Conservation (phyloP, 495 filamentous ascomycete genomes). For the Talaromyces nanjingensis region DNA sequence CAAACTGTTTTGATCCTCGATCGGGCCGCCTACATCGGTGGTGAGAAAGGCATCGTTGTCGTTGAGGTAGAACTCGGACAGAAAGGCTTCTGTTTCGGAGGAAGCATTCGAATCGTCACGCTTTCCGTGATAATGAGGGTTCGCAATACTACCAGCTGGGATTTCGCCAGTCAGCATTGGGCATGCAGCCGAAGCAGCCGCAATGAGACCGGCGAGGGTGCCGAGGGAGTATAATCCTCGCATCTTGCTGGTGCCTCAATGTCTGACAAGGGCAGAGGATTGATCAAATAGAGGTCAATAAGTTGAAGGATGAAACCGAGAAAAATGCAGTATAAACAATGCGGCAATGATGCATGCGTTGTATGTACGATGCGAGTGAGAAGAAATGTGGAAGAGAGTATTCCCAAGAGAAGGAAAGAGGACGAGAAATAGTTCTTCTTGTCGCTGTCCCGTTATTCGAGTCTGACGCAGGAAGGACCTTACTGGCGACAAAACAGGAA, state of each 20-base stretch:
- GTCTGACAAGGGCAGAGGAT: background rate
- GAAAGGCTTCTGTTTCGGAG: conserved; percentile 36
- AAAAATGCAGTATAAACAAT: background rate
- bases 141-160: conserved; percentile 12
- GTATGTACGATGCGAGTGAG: background rate
- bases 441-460: background rate
- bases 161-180: conserved; percentile 34
- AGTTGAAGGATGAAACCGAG: background rate
- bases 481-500: background rate
- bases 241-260: background rate
- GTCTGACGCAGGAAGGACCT: background rate
- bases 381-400: background rate
- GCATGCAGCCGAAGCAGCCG: conserved; percentile 27
- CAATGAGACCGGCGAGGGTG: background rate
- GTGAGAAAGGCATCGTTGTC: conserved; percentile 59
- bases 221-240: background rate
- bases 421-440: background rate
- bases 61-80: conserved; percentile 54
- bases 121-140: conserved; percentile 12
- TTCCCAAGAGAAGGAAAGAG: background rate
- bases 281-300: background rate
- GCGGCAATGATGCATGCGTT: background rate
- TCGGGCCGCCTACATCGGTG: conserved; percentile 67
- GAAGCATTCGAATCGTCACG: conserved; percentile 19
- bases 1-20: conserved; percentile 62